A percentile compares a stretch with the other conserved stretches of the same genome.
These are phyloP conservation scores for Rhododendron ferrugineum DNA, from an alignment of 148 eudicot genomes.

Conservation along the genomic window DNA sequence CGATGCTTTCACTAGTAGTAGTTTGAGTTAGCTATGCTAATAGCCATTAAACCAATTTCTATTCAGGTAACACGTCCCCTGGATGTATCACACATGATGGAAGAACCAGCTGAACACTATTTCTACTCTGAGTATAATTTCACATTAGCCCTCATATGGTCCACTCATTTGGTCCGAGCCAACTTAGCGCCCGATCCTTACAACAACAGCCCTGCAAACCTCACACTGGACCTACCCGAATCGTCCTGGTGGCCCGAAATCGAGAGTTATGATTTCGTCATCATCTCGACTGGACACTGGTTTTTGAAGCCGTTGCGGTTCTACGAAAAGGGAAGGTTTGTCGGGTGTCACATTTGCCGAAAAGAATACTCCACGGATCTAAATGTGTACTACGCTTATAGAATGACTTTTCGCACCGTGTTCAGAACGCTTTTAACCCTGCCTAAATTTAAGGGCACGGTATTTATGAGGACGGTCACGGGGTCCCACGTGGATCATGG, in stretches of 20 bases:
- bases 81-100: conserved; percentile 8
- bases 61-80: conserved; percentile 25
- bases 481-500: conserved; percentile 47
- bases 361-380: conserved; percentile 19
- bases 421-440: conserved; percentile 31
- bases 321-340: conserved; percentile 31
- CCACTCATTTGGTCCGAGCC: conserved; percentile 20
- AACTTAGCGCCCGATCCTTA: not conserved
- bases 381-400: conserved; percentile 33
- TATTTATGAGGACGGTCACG: conserved; percentile 48
- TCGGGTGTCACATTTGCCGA: conserved; percentile 51
- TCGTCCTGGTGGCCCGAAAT: conserved; percentile 45
- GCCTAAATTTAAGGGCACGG: conserved; percentile 37
- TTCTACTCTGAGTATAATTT: conserved; percentile 31
- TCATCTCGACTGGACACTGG: conserved; percentile 59
- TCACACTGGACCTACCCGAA: conserved; percentile 46
- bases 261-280: conserved; percentile 37
- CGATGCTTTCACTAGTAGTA: no score
- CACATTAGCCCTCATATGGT: conserved; percentile 24
- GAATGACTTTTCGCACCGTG: conserved; percentile 43
- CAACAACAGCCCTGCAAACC: conserved; percentile 22
- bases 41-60: not conserved
- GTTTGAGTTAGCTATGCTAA: not conserved
- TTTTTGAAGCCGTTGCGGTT: conserved; percentile 35
- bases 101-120: conserved; percentile 23